Base-by-base conservation (phyloP, 371 early-diverging fungal species). In the Saksenaea oblongispora region DNA sequence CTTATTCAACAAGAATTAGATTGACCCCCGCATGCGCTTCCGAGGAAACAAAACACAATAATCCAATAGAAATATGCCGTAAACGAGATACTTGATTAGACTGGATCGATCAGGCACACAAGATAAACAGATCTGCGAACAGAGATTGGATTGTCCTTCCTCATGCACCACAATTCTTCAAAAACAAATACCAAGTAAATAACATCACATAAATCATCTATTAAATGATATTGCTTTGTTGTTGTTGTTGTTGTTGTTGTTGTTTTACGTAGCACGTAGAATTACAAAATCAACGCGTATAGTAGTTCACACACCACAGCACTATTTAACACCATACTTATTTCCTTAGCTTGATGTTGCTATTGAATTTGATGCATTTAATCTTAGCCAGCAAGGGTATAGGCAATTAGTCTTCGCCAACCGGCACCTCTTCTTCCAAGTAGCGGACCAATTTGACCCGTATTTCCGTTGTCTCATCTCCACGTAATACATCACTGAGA, bases 351-450 rank as follows among this genome's bases (percentile, higher is more conserved):
- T 31, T 17, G 2, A 10, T 17, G 10, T 17, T 51, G 24, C 51
- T 24, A 51, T 51, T 27, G 27, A 27, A 17, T 51, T 51, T 17
- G 27, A 27, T 11, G 27, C 11, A 24, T n/a, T 15, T 13, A 9
- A 55, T 27, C 9, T 34, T 24, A 9, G 5, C 9, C 26, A 13
- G 14, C 18, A n/a, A 41, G 10, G 51, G 27, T 47, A 47, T 47
- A 17, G 10, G 51, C 39, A 47, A 47, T 69, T 86, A 97, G 64
- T 97, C 97, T 68, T 98, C 98, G 27, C 91, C 90, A 5, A 90
- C 90, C 2, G 98, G 98, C 8, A 95, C 94, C 69, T 97, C 95
- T 75, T 98, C 98, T 58, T 98, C 98, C 61, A 98, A 75, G 62
- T 91, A 84, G 62, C 91, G 89, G 54, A 96, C 77, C 27, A 98